Evolutionary conservation across 2,329 filamentous ascomycete species (phyloP).

Genomic region (Lachnellula suecica): DNA sequence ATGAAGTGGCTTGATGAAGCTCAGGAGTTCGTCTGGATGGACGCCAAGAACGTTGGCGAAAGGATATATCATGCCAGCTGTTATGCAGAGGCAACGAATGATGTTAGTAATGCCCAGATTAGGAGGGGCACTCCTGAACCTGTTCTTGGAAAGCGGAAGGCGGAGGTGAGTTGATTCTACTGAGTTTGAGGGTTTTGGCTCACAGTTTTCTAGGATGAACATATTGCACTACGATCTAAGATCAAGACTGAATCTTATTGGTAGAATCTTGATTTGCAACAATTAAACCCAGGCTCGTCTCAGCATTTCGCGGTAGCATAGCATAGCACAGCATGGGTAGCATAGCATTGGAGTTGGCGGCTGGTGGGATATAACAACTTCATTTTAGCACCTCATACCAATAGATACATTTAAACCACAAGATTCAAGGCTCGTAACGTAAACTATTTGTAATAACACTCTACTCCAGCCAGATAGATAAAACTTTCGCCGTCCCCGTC

Average conservation of each 20-base stretch:
- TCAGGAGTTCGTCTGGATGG: slow-evolving; percentile 96
- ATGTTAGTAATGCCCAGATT: slow-evolving; percentile 46
- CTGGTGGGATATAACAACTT: not conserved
- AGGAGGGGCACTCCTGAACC: slow-evolving; percentile 60
- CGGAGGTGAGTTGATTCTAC: slow-evolving; percentile 48
- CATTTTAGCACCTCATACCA: not conserved
- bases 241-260: slow-evolving; percentile 29
- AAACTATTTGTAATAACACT: too few species aligned
- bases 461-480: too few species aligned
- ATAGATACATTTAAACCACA: not conserved
- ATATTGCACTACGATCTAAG: slow-evolving; percentile 27
- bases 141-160: slow-evolving; percentile 72
- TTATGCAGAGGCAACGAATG: slow-evolving; percentile 76
- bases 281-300: too few species aligned
- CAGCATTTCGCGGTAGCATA: too few species aligned
- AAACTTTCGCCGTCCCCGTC: too few species aligned
- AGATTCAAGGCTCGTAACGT: too few species aligned
- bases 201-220: slow-evolving; percentile 26
- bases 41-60: slow-evolving; percentile 74
- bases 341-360: slow-evolving; percentile 10
- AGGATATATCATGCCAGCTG: slow-evolving; percentile 90
- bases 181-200: not conserved
- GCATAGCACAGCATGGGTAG: too few species aligned
- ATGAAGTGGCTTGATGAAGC: slow-evolving; percentile 89
- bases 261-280: not conserved